Conservation (phyloP, 2,329 filamentous ascomycete genomes). For the Berkeleyomyces basicola region DNA sequence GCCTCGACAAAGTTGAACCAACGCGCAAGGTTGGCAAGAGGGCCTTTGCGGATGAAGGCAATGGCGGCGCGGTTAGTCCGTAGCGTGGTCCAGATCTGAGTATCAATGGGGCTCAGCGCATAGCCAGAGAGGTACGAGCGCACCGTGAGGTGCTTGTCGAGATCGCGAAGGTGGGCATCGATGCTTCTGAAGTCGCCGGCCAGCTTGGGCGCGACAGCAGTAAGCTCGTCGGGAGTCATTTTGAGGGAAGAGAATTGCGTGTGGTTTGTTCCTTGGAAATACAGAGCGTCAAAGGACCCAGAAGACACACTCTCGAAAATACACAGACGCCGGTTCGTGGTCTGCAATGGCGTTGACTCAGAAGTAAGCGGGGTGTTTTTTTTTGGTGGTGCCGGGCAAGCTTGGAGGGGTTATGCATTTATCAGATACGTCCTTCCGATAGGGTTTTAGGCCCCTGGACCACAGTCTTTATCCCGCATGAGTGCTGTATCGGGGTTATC, state of each 20-base stretch:
- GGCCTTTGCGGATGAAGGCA: slow-evolving; percentile 62
- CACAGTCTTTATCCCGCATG: not conserved
- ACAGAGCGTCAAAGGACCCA: not conserved
- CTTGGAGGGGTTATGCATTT: not conserved
- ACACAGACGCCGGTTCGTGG: not conserved
- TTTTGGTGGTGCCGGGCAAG: not conserved
- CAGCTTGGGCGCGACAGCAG: slow-evolving; percentile 33
- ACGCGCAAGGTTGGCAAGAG: slow-evolving; percentile 58
- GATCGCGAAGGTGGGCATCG: slow-evolving; percentile 54
- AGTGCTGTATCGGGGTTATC: not conserved
- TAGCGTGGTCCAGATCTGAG: slow-evolving; percentile 67
- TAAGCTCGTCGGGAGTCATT: slow-evolving; percentile 42
- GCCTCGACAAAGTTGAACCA: slow-evolving; percentile 84
- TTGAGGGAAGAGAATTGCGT: slow-evolving; percentile 15
- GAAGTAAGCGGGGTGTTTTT: slow-evolving; percentile 4
- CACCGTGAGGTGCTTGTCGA: slow-evolving; percentile 77
- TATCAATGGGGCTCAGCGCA: slow-evolving; percentile 57
- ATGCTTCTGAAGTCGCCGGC: slow-evolving; percentile 65
- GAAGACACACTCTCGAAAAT: not conserved
- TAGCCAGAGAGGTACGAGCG: slow-evolving; percentile 78
- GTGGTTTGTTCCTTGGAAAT: not conserved
- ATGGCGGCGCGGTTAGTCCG: slow-evolving; percentile 72
- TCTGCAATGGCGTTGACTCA: slow-evolving; percentile 8
- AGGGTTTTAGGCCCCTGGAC: not conserved
- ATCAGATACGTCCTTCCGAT: not conserved